These are phyloP conservation scores for Stachybotrys chartarum DNA, from an alignment of 2,329 filamentous ascomycete genomes.

Conservation along the genomic window DNA sequence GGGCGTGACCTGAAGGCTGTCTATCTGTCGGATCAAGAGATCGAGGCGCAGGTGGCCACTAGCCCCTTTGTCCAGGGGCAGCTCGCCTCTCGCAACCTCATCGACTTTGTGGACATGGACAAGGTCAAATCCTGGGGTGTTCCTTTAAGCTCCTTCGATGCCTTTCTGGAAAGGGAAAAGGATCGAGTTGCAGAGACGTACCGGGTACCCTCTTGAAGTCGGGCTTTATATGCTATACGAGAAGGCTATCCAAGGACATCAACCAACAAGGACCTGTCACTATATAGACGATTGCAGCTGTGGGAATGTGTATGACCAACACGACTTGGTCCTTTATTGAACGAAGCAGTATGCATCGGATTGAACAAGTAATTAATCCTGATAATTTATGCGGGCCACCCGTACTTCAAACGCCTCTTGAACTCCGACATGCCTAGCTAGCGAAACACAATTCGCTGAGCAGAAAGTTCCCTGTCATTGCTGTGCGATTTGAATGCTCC, in stretches of 20 bases:
- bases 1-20: conserved; percentile 27
- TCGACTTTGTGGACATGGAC: conserved; percentile 26
- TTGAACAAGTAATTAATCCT: too few relatives aligned
- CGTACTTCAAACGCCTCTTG: too few relatives aligned
- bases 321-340: too few relatives aligned
- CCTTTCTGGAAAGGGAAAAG: conserved; percentile 34
- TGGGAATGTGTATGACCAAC: neutral
- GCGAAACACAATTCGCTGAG: too few relatives aligned
- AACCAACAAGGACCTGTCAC: neutral
- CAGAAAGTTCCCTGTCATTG: too few relatives aligned
- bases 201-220: conserved; percentile 1
- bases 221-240: neutral
- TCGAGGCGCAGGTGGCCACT: conserved; percentile 20
- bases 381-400: too few relatives aligned
- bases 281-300: neutral
- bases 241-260: neutral
- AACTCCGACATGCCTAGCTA: too few relatives aligned
- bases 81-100: conserved; percentile 23
- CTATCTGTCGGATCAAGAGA: conserved; percentile 33
- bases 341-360: too few relatives aligned
- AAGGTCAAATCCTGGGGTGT: conserved; percentile 29
- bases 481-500: too few relatives aligned
- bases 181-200: conserved; percentile 21
- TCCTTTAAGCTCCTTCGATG: conserved; percentile 32
- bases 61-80: conserved; percentile 34